Base-by-base conservation (phyloP, 768 basidiomycete genomes). In the Termitomyces sp. region DNA sequence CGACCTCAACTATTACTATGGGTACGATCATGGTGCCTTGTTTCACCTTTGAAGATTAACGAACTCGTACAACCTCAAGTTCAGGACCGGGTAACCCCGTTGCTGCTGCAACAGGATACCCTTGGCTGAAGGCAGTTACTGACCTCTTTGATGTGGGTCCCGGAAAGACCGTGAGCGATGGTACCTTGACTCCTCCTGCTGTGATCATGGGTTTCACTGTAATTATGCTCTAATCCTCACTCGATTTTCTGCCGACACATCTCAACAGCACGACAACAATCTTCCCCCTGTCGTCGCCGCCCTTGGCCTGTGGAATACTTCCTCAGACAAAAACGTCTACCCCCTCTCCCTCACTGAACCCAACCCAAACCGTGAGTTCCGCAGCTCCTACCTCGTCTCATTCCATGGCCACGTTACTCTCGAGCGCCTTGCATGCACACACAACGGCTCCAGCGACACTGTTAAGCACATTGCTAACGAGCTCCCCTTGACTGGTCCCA, bases 1-100 rank as follows among this genome's bases (percentile, higher is more conserved):
- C 42, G 78, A 79, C 57, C 66, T 79, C 47, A 78, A 77, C 59
- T 79, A 79, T 50, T 79, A 78, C 61, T 79, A 78, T 48, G 77
- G 77, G 74, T 72, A 56, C n/a, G 68, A 8, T 10, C 22, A 20
- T 33, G 36, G n/a, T n/a, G n/a, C 6, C 39, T 12, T 45, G n/a
- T 44, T 50, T n/a, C 24, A 30, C 6, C 43, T 27, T 40, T 30
- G 16, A 50, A n/a, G 14, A 30, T 44, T n/a, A 32, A 20, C 9
- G 16, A 51, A 37, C 7, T n/a, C 8, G 2, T 8, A 5, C 6
- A 34, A 24, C 18, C n/a, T 53, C 4, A 30, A 76, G 75, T 10
- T 71, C 77, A n/a, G 78, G 78, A 10, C 77, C 77, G 1, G 78
- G 78, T 5, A 79, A 78, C 61, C 74, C 75, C 1, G 69, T 75